Percentiles rank a stretch among this genome's conserved stretches.
Conservation (phyloP, 495 filamentous ascomycete genomes). For the Penicillium malachiteum region DNA sequence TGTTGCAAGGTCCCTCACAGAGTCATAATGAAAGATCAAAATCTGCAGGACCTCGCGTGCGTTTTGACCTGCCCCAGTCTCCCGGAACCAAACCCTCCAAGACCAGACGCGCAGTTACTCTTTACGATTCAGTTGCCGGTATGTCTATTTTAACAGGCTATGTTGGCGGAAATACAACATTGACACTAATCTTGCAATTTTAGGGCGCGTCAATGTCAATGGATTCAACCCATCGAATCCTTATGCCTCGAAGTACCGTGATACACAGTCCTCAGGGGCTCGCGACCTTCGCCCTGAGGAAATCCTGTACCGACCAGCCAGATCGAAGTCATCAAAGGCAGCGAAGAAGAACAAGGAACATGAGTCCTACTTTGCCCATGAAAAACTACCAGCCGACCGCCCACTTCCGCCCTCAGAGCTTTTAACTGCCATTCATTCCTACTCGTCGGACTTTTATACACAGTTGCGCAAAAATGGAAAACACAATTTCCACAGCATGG, state of each 20-base stretch:
- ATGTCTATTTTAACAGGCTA: conserved; percentile 7
- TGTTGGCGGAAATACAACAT: too few relatives aligned
- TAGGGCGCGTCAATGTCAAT: conserved; percentile 52
- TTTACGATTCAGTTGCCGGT: conserved; percentile 86
- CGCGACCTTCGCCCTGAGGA: conserved; percentile 67
- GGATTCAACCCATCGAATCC: conserved; percentile 41
- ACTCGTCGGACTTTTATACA: conserved; percentile 71
- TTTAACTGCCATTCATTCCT: conserved; percentile 72
- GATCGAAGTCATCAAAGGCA: conserved; percentile 43
- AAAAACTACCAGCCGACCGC: conserved; percentile 49
- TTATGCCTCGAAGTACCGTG: conserved; percentile 43
- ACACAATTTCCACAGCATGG: conserved; percentile 65
- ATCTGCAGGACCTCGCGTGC: neutral
- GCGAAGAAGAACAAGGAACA: conserved; percentile 65
- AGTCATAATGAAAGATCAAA: neutral
- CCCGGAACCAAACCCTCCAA: neutral
- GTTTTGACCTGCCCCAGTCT: conserved; percentile 1
- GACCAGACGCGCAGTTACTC: conserved; percentile 42
- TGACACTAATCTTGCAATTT: conserved; percentile 3
- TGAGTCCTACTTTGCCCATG: conserved; percentile 67
- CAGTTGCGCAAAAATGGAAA: conserved; percentile 31
- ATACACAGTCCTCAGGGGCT: conserved; percentile 51
- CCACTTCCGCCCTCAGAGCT: conserved; percentile 70
- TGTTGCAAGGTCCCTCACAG: neutral
- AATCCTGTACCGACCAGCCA: conserved; percentile 42